Evolutionary conservation across 495 filamentous ascomycete genomes (phyloP), one percentile per base, ranked within the genome.

Genomic region (Neurospora intermedia): DNA sequence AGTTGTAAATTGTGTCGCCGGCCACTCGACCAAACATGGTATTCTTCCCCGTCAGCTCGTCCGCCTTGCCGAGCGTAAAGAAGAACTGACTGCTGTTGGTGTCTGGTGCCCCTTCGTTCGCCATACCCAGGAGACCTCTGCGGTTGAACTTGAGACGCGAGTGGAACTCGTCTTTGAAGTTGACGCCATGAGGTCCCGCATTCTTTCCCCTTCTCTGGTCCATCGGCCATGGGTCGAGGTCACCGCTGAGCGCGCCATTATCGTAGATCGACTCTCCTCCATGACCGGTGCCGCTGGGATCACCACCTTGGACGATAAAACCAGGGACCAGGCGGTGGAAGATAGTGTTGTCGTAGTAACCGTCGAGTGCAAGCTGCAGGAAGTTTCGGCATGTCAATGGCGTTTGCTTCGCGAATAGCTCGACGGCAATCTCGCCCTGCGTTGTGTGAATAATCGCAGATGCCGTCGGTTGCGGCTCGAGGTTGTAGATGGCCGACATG

Each of bases 11-110:
- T 71, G 94, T 97, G 73, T 98, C 94, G 6, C 96, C 96, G 48
- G 91, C 94, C 71, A 99, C 86, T 71, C 96, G 87, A 62, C 96
- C 96, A 83, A 99, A 98, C 77, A 98, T 84, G 5, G 96, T 98
- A 79, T 97, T 97, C 78, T 93, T 91, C 72, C 91, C 92, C 69
- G 90, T 91, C 81, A 99, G 78, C 83, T 98, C 94, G 42, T 91
- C 88, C 70, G 93, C 91, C 70, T 91, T 91, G 69, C 84, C 90
- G 62, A 99, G 84, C 2, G 96, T 98, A 71, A 99, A 88, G 82
- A 99, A 99, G 84, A 98, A 98, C 84, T 99, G 96, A 81, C 93
- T 96, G 54, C 92, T 92, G 82, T 97, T 97, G 40, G 91, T 90
- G 75, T 94, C 88, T 75, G 92, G 91, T 54, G 80, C 79, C 5